Conservation (phyloP, 306 rosid genomes). For the Mucuna pruriens region DNA sequence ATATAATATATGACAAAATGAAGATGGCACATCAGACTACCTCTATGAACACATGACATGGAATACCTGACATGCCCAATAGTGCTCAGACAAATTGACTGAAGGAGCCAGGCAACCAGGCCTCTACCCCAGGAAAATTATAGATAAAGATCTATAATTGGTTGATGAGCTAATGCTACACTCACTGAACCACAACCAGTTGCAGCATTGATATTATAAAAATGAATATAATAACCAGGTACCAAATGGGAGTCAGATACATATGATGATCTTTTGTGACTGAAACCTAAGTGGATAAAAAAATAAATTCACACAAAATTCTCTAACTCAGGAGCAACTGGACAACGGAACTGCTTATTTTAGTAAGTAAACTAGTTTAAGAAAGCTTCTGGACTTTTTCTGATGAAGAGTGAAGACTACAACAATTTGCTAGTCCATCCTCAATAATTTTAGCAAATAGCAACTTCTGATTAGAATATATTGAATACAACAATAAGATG, state of each 20-base stretch:
- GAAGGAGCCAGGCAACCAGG: conserved; percentile 9
- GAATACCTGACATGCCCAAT: background rate
- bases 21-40: conserved; percentile 11
- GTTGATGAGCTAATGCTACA: background rate
- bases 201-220: conserved; percentile 3
- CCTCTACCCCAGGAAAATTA: conserved; percentile 19
- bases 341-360: background rate
- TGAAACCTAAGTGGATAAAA: conserved; percentile 21
- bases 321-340: conserved; percentile 12
- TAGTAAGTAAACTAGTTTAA: conserved; percentile 15
- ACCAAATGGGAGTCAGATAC: background rate
- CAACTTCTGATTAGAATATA: conserved; percentile 25
- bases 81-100: background rate
- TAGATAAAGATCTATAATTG: background rate
- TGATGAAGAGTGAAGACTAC: conserved; percentile 14
- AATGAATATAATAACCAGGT: background rate
- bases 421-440: conserved; percentile 28
- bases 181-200: background rate
- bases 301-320: conserved; percentile 3
- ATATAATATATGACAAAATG: background rate
- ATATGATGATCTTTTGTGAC: conserved; percentile 3
- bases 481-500: conserved; percentile 32
- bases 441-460: conserved; percentile 4
- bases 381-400: conserved; percentile 22
- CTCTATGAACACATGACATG: conserved; percentile 23